phyloP scores from a whole-genome alignment of 2,329 filamentous ascomycete genomes.

The Beauveria asiatica region DNA sequence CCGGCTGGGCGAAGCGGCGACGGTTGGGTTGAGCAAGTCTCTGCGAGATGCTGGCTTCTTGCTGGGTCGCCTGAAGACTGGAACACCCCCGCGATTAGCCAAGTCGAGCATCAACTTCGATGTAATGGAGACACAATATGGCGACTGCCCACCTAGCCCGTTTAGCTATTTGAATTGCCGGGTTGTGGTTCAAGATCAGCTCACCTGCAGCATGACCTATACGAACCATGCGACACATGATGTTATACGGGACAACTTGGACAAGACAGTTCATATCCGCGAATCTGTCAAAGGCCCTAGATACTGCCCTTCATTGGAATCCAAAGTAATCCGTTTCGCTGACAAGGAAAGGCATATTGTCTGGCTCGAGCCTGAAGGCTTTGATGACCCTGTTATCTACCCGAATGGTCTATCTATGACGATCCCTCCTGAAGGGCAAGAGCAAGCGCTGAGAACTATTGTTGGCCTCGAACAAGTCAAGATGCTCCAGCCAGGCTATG shows the following conservation, averaged over 20 bases:
- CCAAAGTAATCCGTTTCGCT: conserved; percentile 82
- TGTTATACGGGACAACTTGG: conserved; percentile 79
- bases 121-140: conserved; percentile 61
- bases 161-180: conserved; percentile 83
- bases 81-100: conserved; percentile 83
- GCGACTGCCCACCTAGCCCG: conserved; percentile 77
- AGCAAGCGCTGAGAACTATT: conserved; percentile 76
- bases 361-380: conserved; percentile 95
- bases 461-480: conserved; percentile 78
- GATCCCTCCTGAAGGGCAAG: conserved; percentile 79
- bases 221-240: conserved; percentile 79
- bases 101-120: conserved; percentile 73
- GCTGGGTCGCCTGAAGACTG: conserved; percentile 86
- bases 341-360: conserved; percentile 78
- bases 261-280: conserved; percentile 92
- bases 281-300: conserved; percentile 90
- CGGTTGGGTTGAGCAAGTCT: conserved; percentile 86
- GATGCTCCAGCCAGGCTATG: conserved; percentile 94
- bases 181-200: conserved; percentile 72
- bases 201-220: conserved; percentile 78
- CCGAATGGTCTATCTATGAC: conserved; percentile 98
- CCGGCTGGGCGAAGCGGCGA: conserved; percentile 88
- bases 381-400: conserved; percentile 82
- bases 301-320: conserved; percentile 92
- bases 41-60: conserved; percentile 80